Conservation (phyloP, 2,329 filamentous ascomycete genomes). For the Zymoseptoria crescenta region DNA sequence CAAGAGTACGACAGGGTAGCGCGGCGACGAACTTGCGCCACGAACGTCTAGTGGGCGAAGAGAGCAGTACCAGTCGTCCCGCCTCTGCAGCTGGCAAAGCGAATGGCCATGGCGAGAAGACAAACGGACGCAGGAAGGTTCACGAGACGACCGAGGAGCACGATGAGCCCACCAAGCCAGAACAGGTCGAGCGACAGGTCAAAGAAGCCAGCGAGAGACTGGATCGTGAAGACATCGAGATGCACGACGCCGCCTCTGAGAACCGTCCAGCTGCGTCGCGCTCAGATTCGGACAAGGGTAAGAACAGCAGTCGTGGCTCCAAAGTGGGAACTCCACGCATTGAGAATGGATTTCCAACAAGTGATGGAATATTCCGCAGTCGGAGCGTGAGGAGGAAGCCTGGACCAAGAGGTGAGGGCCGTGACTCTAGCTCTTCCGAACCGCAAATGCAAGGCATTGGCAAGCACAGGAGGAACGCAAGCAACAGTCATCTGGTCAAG, state of each 20-base stretch:
- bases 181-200: slow-evolving; percentile 9
- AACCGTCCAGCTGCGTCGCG: slow-evolving; percentile 15
- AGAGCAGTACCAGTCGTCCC: slow-evolving; percentile 31
- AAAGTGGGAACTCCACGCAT: slow-evolving; percentile 43
- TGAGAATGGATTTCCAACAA: slow-evolving; percentile 34
- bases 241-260: slow-evolving; percentile 18
- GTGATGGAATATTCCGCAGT: slow-evolving; percentile 34
- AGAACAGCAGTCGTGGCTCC: slow-evolving; percentile 35
- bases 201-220: slow-evolving; percentile 30
- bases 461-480: slow-evolving; percentile 24
- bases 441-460: slow-evolving; percentile 28
- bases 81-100: slow-evolving; percentile 19
- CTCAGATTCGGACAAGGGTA: slow-evolving; percentile 21
- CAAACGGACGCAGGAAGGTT: slow-evolving; percentile 17
- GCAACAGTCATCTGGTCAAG: slow-evolving; percentile 32
- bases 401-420: slow-evolving; percentile 22
- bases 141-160: slow-evolving; percentile 17
- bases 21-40: slow-evolving; percentile 40
- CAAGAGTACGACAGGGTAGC: slow-evolving; percentile 69
- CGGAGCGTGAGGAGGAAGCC: slow-evolving; percentile 35
- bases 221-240: slow-evolving; percentile 43
- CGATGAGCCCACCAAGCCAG: slow-evolving; percentile 13
- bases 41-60: slow-evolving; percentile 31
- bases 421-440: slow-evolving; percentile 24
- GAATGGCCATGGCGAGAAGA: slow-evolving; percentile 19